Evolutionary conservation across 306 rosid genomes (phyloP), one percentile per base, ranked within the genome.

Genomic region (Spatholobus suberectus): DNA sequence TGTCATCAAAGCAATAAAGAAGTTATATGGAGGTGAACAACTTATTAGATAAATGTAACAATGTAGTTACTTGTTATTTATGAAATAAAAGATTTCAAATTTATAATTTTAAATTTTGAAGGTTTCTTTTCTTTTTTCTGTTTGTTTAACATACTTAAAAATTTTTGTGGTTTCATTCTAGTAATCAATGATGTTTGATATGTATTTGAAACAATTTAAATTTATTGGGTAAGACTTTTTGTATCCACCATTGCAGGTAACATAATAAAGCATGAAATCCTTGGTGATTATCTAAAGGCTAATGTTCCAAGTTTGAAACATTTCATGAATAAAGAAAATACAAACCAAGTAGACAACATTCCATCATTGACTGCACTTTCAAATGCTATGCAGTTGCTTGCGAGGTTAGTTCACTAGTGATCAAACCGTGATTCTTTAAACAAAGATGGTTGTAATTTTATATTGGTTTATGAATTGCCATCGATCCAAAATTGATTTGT

Each of bases 221-320:
- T n/a, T n/a, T n/a, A n/a, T n/a, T n/a, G n/a, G n/a, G n/a, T n/a
- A n/a, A n/a, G n/a, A n/a, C n/a, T n/a, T n/a, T n/a, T n/a, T n/a
- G n/a, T n/a, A n/a, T n/a, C n/a, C n/a, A n/a, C n/a, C 29, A 40
- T 32, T 76, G 84, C 87, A 93, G 97, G 83, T 68, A 85, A 84
- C 66, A 69, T 85, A 29, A 17, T 93, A 83, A 90, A 90, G 86
- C 84, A 90, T 80, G 85, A 81, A 75, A 80, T 43, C 62, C 79
- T 93, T 46, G 94, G 93, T 40, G 87, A 86, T 81, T 83, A 87
- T 73, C 87, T 93, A 65, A 79, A 61, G 82, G 87, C 52, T 57
- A 81, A 81, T 73, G 93, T 90, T 85, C 95, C 96, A 67, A 90
- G 92, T 72, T 82, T n/a, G n/a, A n/a, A n/a, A n/a, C n/a, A n/a